phyloP scores from a whole-genome alignment of 805 yeast genomes.

The Yamadazyma sp. region DNA sequence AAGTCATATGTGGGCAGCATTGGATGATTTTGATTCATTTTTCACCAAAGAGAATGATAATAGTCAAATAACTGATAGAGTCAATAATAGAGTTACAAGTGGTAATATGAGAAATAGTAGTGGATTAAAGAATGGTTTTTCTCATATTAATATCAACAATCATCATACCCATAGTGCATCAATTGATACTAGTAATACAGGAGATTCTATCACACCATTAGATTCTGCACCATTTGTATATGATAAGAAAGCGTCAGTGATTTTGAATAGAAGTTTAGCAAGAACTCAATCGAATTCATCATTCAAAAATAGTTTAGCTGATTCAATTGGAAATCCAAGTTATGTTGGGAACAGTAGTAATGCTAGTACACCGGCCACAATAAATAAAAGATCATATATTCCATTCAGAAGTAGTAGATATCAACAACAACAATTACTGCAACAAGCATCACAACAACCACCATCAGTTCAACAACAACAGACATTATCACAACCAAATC shows the following conservation, averaged over 20 bases:
- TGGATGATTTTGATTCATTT: conserved; percentile 85
- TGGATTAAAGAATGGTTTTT: neutral
- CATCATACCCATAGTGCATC: conserved; percentile 52
- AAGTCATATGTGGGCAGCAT: conserved; percentile 89
- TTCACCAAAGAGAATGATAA: conserved; percentile 53
- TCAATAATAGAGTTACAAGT: neutral
- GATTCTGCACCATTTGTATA: conserved; percentile 77
- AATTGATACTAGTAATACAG: conserved; percentile 56
- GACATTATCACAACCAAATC: neutral
- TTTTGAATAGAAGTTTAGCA: conserved; percentile 68
- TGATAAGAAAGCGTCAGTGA: conserved; percentile 76
- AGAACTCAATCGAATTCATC: conserved; percentile 74
- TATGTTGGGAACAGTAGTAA: conserved; percentile 2
- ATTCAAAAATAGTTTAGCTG: conserved; percentile 73
- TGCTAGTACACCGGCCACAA: conserved; percentile 9
- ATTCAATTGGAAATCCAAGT: conserved; percentile 41
- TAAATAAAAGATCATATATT: conserved; percentile 33
- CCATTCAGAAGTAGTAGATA: conserved; percentile 37
- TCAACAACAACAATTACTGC: conserved; percentile 5
- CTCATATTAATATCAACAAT: conserved; percentile 1
- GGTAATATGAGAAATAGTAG: neutral
- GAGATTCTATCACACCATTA: conserved; percentile 45
- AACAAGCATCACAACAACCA: no score
- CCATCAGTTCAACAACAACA: neutral
- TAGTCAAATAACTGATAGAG: conserved; percentile 7